Evolutionary conservation across 2,329 filamentous ascomycete species (phyloP).

Genomic region (Arthroderma uncinatum): DNA sequence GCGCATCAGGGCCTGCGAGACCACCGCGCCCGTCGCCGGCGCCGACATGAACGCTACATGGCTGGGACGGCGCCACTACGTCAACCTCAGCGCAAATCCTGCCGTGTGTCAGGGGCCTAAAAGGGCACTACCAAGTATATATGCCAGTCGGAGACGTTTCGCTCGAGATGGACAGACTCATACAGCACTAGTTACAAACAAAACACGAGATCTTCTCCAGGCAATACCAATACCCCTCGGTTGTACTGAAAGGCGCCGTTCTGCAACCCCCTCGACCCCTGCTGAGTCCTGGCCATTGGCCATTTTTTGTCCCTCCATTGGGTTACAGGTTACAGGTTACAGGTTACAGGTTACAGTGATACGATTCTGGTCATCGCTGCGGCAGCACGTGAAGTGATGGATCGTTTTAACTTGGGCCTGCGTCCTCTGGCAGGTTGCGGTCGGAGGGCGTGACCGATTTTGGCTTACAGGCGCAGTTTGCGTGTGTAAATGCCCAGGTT

Average conservation of each 20-base stretch:
- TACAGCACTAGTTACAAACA: not conserved
- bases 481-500: not conserved
- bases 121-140: not conserved
- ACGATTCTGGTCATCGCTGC: not conserved
- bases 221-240: not conserved
- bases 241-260: not conserved
- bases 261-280: not conserved
- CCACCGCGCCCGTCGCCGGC: not conserved
- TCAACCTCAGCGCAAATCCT: not conserved
- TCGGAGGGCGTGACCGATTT: not conserved
- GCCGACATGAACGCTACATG: not conserved
- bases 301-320: no score
- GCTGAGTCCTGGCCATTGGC: not conserved
- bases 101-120: not conserved
- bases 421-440: not conserved
- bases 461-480: not conserved
- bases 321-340: no score
- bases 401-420: conserved; percentile 4
- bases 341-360: not conserved
- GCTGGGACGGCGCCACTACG: not conserved
- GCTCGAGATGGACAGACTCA: not conserved
- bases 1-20: not conserved
- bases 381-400: not conserved
- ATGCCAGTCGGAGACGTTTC: not conserved
- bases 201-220: not conserved